A percentile compares a stretch with the other conserved stretches of the same genome.
Conservation (phyloP, 495 filamentous ascomycete species). For the Gamarada debralockiae region DNA sequence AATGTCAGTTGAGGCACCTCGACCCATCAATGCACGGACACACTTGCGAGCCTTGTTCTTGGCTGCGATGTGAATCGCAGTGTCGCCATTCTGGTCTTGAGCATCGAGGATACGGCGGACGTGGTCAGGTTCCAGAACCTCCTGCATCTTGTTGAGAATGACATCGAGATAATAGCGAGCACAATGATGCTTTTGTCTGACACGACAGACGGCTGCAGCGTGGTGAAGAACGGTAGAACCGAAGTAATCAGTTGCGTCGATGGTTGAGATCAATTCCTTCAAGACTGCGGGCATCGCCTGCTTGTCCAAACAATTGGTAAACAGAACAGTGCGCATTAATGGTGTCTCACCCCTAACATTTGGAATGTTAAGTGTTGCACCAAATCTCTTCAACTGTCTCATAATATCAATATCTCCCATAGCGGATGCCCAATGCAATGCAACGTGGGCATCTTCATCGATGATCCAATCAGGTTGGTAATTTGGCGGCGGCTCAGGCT, state of each 20-base stretch:
- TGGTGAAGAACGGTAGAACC: slow-evolving; percentile 90
- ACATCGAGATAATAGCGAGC: slow-evolving; percentile 90
- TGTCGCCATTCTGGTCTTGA: slow-evolving; percentile 82
- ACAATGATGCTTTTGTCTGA: slow-evolving; percentile 73
- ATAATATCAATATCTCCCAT: slow-evolving; percentile 96
- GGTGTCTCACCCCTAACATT: slow-evolving; percentile 88
- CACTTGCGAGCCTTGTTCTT: slow-evolving; percentile 72
- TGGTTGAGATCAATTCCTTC: slow-evolving; percentile 70
- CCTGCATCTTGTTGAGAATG: slow-evolving; percentile 77
- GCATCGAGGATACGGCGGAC: slow-evolving; percentile 66
- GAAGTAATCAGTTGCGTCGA: slow-evolving; percentile 69
- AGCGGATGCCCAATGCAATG: slow-evolving; percentile 94
- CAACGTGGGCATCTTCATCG: slow-evolving; percentile 83
- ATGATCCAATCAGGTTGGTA: slow-evolving; percentile 87
- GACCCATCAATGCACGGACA: slow-evolving; percentile 64
- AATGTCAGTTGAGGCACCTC: slow-evolving; percentile 72
- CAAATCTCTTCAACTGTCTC: slow-evolving; percentile 72
- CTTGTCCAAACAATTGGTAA: slow-evolving; percentile 94
- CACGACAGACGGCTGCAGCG: slow-evolving; percentile 76
- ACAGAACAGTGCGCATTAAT: slow-evolving; percentile 88
- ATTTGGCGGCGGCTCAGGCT: slow-evolving; percentile 73
- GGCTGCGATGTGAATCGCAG: slow-evolving; percentile 82
- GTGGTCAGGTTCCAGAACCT: slow-evolving; percentile 60
- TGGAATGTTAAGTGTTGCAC: slow-evolving; percentile 61
- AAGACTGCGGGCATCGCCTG: slow-evolving; percentile 79